phyloP scores from a whole-genome alignment of 2,329 filamentous ascomycete genomes.

The Alternaria sp. region DNA sequence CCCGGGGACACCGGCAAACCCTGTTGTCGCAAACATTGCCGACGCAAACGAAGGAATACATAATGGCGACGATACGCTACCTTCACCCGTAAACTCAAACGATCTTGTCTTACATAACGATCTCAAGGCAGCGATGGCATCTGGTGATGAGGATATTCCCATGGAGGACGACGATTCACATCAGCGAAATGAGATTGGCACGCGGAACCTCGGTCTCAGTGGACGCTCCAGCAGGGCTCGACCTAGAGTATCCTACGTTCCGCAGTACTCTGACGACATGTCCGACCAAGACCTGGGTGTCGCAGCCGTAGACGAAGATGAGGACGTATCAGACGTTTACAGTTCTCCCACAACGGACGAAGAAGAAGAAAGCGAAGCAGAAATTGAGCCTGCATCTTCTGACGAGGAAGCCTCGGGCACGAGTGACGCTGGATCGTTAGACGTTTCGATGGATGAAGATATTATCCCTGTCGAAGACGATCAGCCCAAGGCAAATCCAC shows the following conservation, averaged over 20 bases:
- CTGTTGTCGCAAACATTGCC: too few species aligned
- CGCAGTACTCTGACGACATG: too few species aligned
- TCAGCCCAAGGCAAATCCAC: neutral
- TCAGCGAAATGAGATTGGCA: neutral
- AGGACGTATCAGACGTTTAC: conserved; percentile 4
- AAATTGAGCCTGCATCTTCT: neutral
- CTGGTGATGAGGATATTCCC: neutral
- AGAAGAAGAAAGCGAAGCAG: conserved; percentile 4
- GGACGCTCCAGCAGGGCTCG: conserved; percentile 15
- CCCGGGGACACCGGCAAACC: too few species aligned
- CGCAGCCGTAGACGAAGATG: neutral
- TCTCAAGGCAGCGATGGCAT: neutral
- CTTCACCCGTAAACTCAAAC: neutral
- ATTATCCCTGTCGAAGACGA: conserved; percentile 1
- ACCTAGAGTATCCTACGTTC: conserved; percentile 16
- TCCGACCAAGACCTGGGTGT: conserved; percentile 6
- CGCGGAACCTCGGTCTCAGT: neutral
- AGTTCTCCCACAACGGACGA: neutral
- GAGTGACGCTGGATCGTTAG: neutral
- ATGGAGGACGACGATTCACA: neutral
- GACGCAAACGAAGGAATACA: neutral
- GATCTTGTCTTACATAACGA: neutral
- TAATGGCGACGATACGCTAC: neutral
- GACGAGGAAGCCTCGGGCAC: neutral
- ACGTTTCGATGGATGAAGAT: neutral